phyloP scores from a whole-genome alignment of 257 asterid species.

The Solanum ahanhuiri region DNA sequence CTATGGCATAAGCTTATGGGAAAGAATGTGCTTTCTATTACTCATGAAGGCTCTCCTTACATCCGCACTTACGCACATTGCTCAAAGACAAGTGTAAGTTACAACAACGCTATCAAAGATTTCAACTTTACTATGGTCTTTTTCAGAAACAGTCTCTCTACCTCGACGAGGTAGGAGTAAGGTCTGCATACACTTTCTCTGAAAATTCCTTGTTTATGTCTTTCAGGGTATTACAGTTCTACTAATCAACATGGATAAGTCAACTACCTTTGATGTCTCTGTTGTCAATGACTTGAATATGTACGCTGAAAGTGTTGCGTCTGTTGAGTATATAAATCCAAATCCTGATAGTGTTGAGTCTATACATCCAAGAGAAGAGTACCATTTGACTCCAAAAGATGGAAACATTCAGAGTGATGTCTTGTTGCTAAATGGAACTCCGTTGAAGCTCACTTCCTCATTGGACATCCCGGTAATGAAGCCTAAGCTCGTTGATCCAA shows the following conservation, averaged over 20 bases:
- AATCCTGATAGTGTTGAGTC: background rate
- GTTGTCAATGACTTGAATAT: conserved; percentile 20
- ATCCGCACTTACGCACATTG: conserved; percentile 69
- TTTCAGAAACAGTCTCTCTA: background rate
- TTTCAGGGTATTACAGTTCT: conserved; percentile 45
- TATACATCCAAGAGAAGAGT: conserved; percentile 45
- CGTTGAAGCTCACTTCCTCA: conserved; percentile 47
- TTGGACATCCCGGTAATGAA: conserved; percentile 46
- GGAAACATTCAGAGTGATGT: conserved; percentile 63
- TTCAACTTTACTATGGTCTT: background rate
- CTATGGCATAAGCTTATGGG: conserved; percentile 85
- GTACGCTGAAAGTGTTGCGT: background rate
- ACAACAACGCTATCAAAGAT: background rate
- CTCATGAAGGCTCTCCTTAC: conserved; percentile 47
- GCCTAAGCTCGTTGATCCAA: conserved; percentile 35
- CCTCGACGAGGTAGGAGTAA: background rate
- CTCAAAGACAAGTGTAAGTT: conserved; percentile 49
- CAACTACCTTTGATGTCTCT: conserved; percentile 37
- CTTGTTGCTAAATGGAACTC: conserved; percentile 48
- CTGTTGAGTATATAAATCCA: background rate
- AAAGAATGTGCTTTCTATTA: conserved; percentile 37
- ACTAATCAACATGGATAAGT: conserved; percentile 67
- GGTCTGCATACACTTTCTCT: background rate
- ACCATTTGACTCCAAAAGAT: conserved; percentile 59
- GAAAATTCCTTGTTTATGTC: background rate